Evolutionary conservation across 2,329 filamentous ascomycete genomes (phyloP).

Genomic region (Cryphonectria japonica): DNA sequence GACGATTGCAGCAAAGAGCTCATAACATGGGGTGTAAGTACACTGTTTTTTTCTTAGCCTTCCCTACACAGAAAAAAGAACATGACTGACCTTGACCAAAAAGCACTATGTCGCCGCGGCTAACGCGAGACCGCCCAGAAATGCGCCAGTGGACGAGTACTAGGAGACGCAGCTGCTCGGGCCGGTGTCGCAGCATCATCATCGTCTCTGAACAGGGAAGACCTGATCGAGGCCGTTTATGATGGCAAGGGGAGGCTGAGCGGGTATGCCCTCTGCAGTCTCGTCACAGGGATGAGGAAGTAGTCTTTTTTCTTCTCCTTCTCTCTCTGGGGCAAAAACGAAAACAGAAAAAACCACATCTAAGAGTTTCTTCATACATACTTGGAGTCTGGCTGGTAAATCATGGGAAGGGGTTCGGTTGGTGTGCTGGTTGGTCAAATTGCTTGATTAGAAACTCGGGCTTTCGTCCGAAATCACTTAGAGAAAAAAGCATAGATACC

Average conservation of each 20-base stretch:
- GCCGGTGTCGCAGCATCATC: background rate
- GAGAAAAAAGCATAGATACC: slow-evolving; percentile 30
- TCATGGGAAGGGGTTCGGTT: slow-evolving; percentile 9
- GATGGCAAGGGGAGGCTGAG: slow-evolving; percentile 26
- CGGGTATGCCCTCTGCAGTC: slow-evolving; percentile 28
- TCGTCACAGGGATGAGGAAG: slow-evolving; percentile 21
- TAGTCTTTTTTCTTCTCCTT: background rate
- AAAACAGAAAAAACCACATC: background rate
- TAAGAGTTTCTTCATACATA: background rate
- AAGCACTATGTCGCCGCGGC: slow-evolving; percentile 35
- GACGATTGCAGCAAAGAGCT: slow-evolving; percentile 36
- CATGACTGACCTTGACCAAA: slow-evolving; percentile 10
- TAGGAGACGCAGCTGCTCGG: slow-evolving; percentile 18
- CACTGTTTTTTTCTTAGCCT: background rate
- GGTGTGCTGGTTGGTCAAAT: slow-evolving; percentile 11
- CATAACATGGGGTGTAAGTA: slow-evolving; percentile 35
- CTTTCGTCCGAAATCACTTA: slow-evolving; percentile 14
- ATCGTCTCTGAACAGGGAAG: slow-evolving; percentile 1
- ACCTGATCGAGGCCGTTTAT: slow-evolving; percentile 25
- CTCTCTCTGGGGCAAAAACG: background rate
- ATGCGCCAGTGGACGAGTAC: slow-evolving; percentile 24
- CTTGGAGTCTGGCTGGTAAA: slow-evolving; percentile 24
- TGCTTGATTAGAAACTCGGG: slow-evolving; percentile 24
- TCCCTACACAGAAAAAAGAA: background rate
- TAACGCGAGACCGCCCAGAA: slow-evolving; percentile 35